Percentiles rank a stretch among this genome's conserved stretches.
Conservation (phyloP, 176 grass and related monocot genomes). For the Zea luxurians region DNA sequence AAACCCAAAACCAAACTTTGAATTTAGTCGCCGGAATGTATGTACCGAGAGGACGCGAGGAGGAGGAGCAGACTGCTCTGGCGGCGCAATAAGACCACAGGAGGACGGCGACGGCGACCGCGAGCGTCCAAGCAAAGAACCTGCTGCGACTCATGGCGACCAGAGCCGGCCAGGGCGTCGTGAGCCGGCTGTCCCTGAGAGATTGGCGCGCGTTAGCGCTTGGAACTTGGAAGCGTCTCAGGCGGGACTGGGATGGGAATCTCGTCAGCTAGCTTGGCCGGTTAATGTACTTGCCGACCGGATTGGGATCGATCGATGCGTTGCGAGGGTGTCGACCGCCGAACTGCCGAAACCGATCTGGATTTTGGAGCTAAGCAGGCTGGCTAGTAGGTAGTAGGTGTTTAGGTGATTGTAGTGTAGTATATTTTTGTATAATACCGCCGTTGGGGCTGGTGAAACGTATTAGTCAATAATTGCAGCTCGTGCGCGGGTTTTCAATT, state of each 20-base stretch:
- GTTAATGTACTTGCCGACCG: neutral
- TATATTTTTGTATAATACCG: neutral
- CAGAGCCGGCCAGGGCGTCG: neutral
- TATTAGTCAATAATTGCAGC: neutral
- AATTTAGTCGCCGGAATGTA: neutral
- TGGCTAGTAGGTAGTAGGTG: neutral
- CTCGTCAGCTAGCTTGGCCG: neutral
- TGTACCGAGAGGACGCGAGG: slow-evolving; percentile 13
- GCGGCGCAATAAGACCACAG: too few relatives aligned
- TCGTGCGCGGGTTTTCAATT: slow-evolving; percentile 3
- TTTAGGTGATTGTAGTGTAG: neutral
- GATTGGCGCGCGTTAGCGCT: too few relatives aligned
- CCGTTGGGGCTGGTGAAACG: neutral
- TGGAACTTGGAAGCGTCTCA: neutral
- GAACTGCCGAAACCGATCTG: neutral
- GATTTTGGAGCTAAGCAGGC: neutral
- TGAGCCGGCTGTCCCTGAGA: neutral
- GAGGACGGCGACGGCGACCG: neutral
- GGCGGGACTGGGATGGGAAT: neutral
- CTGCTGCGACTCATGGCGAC: neutral
- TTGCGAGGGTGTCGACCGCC: neutral
- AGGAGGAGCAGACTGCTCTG: neutral
- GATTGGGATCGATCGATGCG: neutral
- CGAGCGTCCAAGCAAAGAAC: neutral
- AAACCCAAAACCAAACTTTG: neutral